Percentiles rank a stretch among this genome's conserved stretches.
Conservation (phyloP, 768 basidiomycete species). For the Macrolepiota dolichaula region DNA sequence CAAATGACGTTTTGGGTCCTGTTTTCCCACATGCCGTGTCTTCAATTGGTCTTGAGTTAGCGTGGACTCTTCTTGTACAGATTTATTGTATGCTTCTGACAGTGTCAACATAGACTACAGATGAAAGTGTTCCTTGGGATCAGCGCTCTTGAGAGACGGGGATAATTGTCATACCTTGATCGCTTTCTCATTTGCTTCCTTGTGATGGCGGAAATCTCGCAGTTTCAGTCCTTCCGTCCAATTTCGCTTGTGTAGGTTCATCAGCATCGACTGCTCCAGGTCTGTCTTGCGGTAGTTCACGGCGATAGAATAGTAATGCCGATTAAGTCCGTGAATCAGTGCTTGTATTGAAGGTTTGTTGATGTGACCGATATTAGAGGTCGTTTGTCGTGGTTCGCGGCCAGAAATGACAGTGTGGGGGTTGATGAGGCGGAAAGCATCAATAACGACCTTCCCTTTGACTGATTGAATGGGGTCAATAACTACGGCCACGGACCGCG, state of each 20-base stretch:
- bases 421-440: constrained; percentile 96
- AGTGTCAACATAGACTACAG: constrained; percentile 86
- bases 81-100: constrained; percentile 95
- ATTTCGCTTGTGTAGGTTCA: constrained; percentile 98
- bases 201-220: constrained; percentile 85
- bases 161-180: constrained; percentile 70
- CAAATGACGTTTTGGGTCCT: constrained; percentile 96
- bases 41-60: constrained; percentile 90
- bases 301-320: constrained; percentile 97
- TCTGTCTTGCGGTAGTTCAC: constrained; percentile 99
- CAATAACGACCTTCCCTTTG: constrained; percentile 98
- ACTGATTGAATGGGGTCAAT: constrained; percentile 99
- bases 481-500: constrained; percentile 94
- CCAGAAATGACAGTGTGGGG: constrained; percentile 88
- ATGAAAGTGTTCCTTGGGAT: constrained; percentile 15
- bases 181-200: constrained; percentile 85
- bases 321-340: constrained; percentile 94
- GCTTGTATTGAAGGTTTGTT: constrained; percentile 99
- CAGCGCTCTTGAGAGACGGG: constrained; percentile 6
- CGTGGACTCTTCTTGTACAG: constrained; percentile 97
- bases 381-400: constrained; percentile 94
- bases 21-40: constrained; percentile 96
- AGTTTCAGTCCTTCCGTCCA: constrained; percentile 98
- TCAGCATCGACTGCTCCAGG: constrained; percentile 96
- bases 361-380: constrained; percentile 97